phyloP scores from a whole-genome alignment of 2,329 filamentous ascomycete species.

The Beauveria asiatica region DNA sequence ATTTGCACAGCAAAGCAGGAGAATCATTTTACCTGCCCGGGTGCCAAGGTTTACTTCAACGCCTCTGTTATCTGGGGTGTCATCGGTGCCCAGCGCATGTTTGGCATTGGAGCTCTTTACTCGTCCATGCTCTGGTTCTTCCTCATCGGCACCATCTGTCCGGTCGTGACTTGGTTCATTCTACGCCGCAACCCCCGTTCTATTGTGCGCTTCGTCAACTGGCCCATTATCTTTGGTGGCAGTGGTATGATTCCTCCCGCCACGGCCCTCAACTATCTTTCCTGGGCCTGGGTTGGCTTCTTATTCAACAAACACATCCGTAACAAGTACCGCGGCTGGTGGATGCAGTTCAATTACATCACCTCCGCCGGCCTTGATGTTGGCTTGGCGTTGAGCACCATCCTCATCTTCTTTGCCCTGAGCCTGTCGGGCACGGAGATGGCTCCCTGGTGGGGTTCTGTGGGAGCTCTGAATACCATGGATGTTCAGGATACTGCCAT shows the following conservation, averaged over 20 bases:
- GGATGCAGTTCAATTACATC: slow-evolving; percentile 48
- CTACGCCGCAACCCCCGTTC: slow-evolving; percentile 36
- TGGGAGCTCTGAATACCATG: slow-evolving; percentile 23
- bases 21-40: slow-evolving; percentile 45
- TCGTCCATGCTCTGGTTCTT: slow-evolving; percentile 40
- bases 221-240: slow-evolving; percentile 42
- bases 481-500: slow-evolving; percentile 18
- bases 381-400: slow-evolving; percentile 43
- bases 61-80: slow-evolving; percentile 49
- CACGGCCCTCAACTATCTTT: slow-evolving; percentile 42
- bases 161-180: slow-evolving; percentile 35
- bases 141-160: slow-evolving; percentile 37
- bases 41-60: slow-evolving; percentile 47
- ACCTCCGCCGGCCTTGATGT: slow-evolving; percentile 46
- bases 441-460: slow-evolving; percentile 41
- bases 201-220: slow-evolving; percentile 37
- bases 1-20: slow-evolving; percentile 38
- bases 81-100: slow-evolving; percentile 30
- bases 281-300: slow-evolving; percentile 43
- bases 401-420: slow-evolving; percentile 39
- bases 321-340: slow-evolving; percentile 41
- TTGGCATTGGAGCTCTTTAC: slow-evolving; percentile 28
- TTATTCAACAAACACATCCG: slow-evolving; percentile 44
- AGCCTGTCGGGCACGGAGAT: slow-evolving; percentile 33
- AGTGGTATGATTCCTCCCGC: slow-evolving; percentile 39